Conservation (phyloP, 2,329 filamentous ascomycete genomes). For the Sarocladium oryzae region DNA sequence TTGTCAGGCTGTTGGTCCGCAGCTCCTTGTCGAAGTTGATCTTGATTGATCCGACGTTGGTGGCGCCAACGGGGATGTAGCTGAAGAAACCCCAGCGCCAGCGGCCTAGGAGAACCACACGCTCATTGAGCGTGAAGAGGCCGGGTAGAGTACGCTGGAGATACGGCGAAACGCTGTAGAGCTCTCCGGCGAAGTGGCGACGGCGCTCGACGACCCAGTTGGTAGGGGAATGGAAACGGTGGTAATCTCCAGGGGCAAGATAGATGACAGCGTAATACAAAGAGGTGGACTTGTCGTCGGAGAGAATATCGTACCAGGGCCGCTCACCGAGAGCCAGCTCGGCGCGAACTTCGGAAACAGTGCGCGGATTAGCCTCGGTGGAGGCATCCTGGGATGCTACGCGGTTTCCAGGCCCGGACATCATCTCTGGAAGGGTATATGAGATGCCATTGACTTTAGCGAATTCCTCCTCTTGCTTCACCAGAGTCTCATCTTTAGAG, state of each 20-base stretch:
- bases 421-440: constrained; percentile 81
- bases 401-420: constrained; percentile 60
- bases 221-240: constrained; percentile 92
- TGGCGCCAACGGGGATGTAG: constrained; percentile 91
- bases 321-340: constrained; percentile 69
- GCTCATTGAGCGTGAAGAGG: constrained; percentile 93
- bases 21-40: constrained; percentile 96
- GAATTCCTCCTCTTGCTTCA: constrained; percentile 85
- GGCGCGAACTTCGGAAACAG: constrained; percentile 75
- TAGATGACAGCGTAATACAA: constrained; percentile 96
- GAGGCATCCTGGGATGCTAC: constrained; percentile 67
- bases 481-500: constrained; percentile 53
- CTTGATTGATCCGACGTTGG: constrained; percentile 93
- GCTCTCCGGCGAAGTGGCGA: constrained; percentile 94
- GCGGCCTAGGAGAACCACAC: constrained; percentile 83
- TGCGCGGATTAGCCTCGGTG: constrained; percentile 53
- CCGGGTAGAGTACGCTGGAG: constrained; percentile 87
- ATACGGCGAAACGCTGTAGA: constrained; percentile 93
- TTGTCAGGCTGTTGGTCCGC: constrained; percentile 84
- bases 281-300: constrained; percentile 56
- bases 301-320: constrained; percentile 65
- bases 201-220: constrained; percentile 93
- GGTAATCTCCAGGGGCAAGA: constrained; percentile 94
- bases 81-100: constrained; percentile 98
- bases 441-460: constrained; percentile 90